Evolutionary conservation across 176 grass and related monocot genomes (phyloP).

Genomic region (Avena atlantica): DNA sequence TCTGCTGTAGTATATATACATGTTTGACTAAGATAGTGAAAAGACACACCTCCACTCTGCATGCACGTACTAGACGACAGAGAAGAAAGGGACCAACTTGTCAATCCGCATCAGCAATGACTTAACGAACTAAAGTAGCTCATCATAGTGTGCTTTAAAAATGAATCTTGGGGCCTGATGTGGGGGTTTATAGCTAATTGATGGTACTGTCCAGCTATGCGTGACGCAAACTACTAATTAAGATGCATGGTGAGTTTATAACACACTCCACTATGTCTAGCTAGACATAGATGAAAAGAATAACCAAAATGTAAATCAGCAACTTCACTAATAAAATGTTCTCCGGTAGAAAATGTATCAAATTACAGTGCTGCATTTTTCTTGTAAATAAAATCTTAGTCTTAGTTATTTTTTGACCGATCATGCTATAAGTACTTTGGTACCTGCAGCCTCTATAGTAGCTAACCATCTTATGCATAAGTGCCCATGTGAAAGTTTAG

Average conservation of each 20-base stretch:
- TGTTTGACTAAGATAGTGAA: conserved; percentile 24
- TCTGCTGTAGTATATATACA: neutral
- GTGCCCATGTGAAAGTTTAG: neutral
- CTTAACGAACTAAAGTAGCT: neutral
- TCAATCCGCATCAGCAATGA: neutral
- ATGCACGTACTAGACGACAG: neutral
- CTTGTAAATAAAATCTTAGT: neutral
- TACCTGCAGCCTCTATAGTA: neutral
- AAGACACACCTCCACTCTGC: neutral
- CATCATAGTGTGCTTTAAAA: neutral
- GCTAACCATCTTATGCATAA: too few species aligned
- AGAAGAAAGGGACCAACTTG: conserved; percentile 4
- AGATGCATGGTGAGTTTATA: neutral
- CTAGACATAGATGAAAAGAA: neutral
- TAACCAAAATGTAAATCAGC: neutral
- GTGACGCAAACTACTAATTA: neutral
- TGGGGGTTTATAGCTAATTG: neutral
- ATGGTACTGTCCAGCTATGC: neutral
- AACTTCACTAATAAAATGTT: neutral
- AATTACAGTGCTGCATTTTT: neutral
- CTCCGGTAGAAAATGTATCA: neutral
- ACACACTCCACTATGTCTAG: neutral
- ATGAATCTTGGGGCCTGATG: neutral
- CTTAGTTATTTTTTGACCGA: neutral
- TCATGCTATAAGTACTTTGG: neutral